Evolutionary conservation across 805 yeast genomes (phyloP).

Genomic region (Blastobotrys robertii): DNA sequence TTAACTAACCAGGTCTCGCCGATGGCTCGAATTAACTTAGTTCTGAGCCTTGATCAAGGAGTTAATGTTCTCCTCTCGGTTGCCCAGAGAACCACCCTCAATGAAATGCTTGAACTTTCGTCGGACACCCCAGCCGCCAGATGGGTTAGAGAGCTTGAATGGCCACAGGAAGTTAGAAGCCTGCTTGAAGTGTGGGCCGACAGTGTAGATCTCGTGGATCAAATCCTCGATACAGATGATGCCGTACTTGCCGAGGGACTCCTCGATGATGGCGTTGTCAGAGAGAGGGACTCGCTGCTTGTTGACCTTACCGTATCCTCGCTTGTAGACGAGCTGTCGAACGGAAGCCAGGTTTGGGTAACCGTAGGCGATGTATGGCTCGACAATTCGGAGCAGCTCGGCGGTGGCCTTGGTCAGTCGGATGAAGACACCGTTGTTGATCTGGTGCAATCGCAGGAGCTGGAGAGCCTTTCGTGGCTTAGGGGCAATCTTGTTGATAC

Average conservation of each 20-base stretch:
- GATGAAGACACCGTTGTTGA: conserved; percentile 72
- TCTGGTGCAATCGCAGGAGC: conserved; percentile 67
- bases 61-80: conserved; percentile 74
- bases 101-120: conserved; percentile 78
- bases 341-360: conserved; percentile 67
- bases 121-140: conserved; percentile 72
- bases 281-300: conserved; percentile 65
- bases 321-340: conserved; percentile 69
- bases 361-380: conserved; percentile 77
- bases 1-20: too few species aligned
- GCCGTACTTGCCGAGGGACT: conserved; percentile 63
- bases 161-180: conserved; percentile 82
- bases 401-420: conserved; percentile 71
- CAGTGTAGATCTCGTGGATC: conserved; percentile 74
- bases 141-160: conserved; percentile 73
- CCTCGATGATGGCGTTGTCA: conserved; percentile 66
- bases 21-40: conserved; percentile 27
- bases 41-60: conserved; percentile 62
- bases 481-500: conserved; percentile 97
- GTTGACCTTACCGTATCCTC: conserved; percentile 77
- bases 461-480: conserved; percentile 96
- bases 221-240: conserved; percentile 66
- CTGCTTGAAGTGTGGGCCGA: conserved; percentile 80
- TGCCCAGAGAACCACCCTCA: conserved; percentile 81
- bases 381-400: conserved; percentile 67